Evolutionary conservation across 495 filamentous ascomycete species (phyloP), one percentile per base, ranked within the genome.

Genomic region (Aspergillus bertholletiae): DNA sequence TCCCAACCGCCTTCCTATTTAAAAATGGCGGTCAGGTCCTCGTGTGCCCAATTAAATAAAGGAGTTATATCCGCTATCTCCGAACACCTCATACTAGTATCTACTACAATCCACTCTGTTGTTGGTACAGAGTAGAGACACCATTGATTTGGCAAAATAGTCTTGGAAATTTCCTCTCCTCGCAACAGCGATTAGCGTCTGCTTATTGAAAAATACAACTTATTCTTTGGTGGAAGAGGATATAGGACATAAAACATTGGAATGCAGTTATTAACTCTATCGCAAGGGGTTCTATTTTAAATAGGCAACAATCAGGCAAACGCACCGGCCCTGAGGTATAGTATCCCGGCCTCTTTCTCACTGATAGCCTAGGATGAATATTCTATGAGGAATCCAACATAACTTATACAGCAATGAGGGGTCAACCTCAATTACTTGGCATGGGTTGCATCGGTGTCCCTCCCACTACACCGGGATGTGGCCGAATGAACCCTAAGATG

Each of bases 401-500:
- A 20, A 6, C 18, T 40, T 18, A 18, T 40, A 40, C 18, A 40
- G 5, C 2, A 13, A 0, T 17, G 5, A 17, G 9, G 5, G 11
- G 22, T 8, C 7, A 22, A 12, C 7, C 1, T 43, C 20, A 43
- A 5, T 12, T 51, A 12, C n/a, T 21, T 41, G 24, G 8, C 40
- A 9, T 24, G 15, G 26, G 8, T 7, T 58, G 50, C 9, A 59
- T 13, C 15, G 51, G 24, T 26, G 59, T 20, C 55, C 49, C 55
- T 54, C 62, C 57, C 30, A 28, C 8, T 8, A 67, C 17, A 45
- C 72, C 70, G 5, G 61, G 57, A n/a, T 62, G 62, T 7, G 65
- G 58, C 28, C 50, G 57, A 35, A 67, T 55, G 22, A 73, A 53
- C 9, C 75, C 79, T 46, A 81, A 54, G 46, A 80, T 71, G 28